A percentile compares a stretch with the other conserved stretches of the same genome.
phyloP scores from a whole-genome alignment of 495 filamentous ascomycete species.

The Penicillium pancosmium region DNA sequence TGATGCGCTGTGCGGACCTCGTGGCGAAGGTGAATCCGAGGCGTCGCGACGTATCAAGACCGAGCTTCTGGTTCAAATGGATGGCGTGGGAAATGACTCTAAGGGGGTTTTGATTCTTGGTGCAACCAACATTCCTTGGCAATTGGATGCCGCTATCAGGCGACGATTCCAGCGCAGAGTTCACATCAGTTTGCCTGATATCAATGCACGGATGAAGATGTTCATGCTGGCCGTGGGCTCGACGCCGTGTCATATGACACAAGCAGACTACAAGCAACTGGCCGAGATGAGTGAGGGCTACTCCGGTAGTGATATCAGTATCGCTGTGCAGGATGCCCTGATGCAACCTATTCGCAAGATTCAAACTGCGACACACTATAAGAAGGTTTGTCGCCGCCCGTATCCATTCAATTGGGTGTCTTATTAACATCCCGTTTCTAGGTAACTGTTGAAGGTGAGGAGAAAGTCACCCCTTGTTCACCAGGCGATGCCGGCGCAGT shows the following conservation, averaged over 20 bases:
- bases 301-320: slow-evolving; percentile 93
- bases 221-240: slow-evolving; percentile 91
- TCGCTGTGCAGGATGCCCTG: slow-evolving; percentile 93
- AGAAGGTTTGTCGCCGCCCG: slow-evolving; percentile 62
- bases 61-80: slow-evolving; percentile 98
- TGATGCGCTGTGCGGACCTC: slow-evolving; percentile 92
- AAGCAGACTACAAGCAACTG: slow-evolving; percentile 75
- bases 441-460: slow-evolving; percentile 70
- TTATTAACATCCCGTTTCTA: slow-evolving; percentile 31
- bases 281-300: slow-evolving; percentile 88
- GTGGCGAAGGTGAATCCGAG: slow-evolving; percentile 97
- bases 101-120: slow-evolving; percentile 94
- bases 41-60: slow-evolving; percentile 97
- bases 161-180: slow-evolving; percentile 95
- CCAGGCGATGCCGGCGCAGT: slow-evolving; percentile 82
- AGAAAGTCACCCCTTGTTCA: slow-evolving; percentile 89
- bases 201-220: slow-evolving; percentile 90
- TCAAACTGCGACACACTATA: slow-evolving; percentile 98
- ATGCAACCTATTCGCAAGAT: slow-evolving; percentile 99
- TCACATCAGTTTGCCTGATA: slow-evolving; percentile 89
- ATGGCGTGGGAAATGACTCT: slow-evolving; percentile 93
- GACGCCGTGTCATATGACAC: slow-evolving; percentile 83
- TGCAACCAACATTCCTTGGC: slow-evolving; percentile 99
- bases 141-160: slow-evolving; percentile 96
- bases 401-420: background rate